phyloP scores from a whole-genome alignment of 2,329 filamentous ascomycete species.

The Neonectria faginata region DNA sequence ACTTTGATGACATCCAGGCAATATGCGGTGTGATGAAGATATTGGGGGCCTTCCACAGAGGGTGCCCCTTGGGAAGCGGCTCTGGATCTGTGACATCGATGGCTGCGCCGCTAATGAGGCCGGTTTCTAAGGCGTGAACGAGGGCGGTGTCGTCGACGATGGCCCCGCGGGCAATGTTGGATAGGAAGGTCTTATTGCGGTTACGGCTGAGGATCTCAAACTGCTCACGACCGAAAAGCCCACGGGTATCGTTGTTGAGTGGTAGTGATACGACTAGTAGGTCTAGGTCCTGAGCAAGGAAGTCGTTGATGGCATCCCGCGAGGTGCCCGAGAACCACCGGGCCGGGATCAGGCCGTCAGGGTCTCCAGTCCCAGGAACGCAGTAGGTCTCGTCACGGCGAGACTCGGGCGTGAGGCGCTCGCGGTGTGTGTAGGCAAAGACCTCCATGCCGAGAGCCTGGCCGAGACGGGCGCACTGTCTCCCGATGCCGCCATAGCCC shows the following conservation, averaged over 20 bases:
- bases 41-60: conserved; percentile 74
- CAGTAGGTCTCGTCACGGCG: conserved; percentile 70
- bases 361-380: conserved; percentile 70
- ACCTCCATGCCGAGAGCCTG: conserved; percentile 74
- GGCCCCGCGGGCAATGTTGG: conserved; percentile 72
- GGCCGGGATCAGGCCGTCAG: conserved; percentile 54
- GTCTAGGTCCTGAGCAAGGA: conserved; percentile 58
- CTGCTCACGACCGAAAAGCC: conserved; percentile 58
- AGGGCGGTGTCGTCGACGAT: conserved; percentile 62
- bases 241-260: conserved; percentile 51
- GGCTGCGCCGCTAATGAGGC: conserved; percentile 66
- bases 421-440: conserved; percentile 73
- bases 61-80: conserved; percentile 72
- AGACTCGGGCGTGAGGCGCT: conserved; percentile 68
- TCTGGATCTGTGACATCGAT: conserved; percentile 80
- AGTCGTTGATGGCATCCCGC: conserved; percentile 52
- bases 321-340: conserved; percentile 57
- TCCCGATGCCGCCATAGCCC: conserved; percentile 60
- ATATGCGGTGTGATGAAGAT: conserved; percentile 65
- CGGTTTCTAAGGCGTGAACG: conserved; percentile 63
- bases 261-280: conserved; percentile 58
- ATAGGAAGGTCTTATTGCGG: conserved; percentile 62
- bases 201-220: conserved; percentile 52
- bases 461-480: conserved; percentile 60
- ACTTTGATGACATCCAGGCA: conserved; percentile 48